Evolutionary conservation across 352 stramenopile species (phyloP).

Genomic region (Phytophthora aleatoria): DNA sequence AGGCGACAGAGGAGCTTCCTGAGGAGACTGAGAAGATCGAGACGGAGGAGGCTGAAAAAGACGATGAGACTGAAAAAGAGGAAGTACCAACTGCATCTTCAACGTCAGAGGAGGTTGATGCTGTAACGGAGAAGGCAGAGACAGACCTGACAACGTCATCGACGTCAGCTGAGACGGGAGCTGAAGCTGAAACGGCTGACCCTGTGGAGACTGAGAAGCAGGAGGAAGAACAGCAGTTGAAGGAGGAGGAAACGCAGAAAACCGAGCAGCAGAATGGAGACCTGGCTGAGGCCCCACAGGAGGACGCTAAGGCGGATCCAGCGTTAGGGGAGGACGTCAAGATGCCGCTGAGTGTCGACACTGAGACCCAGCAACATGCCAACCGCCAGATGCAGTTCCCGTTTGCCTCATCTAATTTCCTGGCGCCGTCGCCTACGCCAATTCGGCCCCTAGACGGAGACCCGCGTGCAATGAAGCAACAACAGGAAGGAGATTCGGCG

Average conservation of each 20-base stretch:
- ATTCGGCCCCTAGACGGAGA: constrained; percentile 77
- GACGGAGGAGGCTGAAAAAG: background rate
- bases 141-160: constrained; percentile 6
- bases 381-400: constrained; percentile 52
- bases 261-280: constrained; percentile 5
- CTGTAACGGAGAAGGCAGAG: constrained; percentile 1
- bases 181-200: constrained; percentile 3
- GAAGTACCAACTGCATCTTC: background rate
- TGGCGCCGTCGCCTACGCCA: constrained; percentile 69
- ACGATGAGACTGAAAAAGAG: constrained; percentile 1
- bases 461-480: constrained; percentile 46
- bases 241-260: constrained; percentile 10
- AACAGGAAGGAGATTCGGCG: constrained; percentile 19
- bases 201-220: background rate
- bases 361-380: constrained; percentile 11
- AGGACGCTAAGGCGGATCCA: constrained; percentile 3
- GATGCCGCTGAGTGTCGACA: constrained; percentile 22
- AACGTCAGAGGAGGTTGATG: background rate
- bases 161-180: constrained; percentile 6
- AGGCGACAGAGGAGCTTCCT: background rate
- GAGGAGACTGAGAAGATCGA: constrained; percentile 1
- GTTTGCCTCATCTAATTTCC: constrained; percentile 66
- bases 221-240: background rate
- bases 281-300: background rate
- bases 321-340: background rate